Evolutionary conservation across 768 basidiomycete genomes (phyloP).

Genomic region (Lentinula edodes): DNA sequence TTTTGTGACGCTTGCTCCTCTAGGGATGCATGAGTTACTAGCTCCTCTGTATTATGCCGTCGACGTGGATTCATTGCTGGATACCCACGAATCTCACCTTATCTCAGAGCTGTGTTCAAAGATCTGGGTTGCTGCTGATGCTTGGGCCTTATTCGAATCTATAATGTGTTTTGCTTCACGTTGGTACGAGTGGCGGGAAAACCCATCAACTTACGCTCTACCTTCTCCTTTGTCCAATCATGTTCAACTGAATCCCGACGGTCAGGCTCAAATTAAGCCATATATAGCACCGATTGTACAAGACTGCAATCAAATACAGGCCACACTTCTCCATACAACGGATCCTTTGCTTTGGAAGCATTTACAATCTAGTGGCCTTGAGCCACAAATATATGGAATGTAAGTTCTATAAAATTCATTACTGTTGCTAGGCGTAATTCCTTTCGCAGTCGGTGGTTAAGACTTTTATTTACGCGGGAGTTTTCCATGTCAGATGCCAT

Average conservation of each 20-base stretch:
- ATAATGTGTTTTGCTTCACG: slow-evolving; percentile 76
- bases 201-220: slow-evolving; percentile 16
- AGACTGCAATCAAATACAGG: slow-evolving; percentile 78
- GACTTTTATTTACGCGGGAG: slow-evolving; percentile 91
- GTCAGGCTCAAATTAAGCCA: slow-evolving; percentile 48
- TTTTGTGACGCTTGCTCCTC: slow-evolving; percentile 4
- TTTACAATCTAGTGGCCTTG: slow-evolving; percentile 77
- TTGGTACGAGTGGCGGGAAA: slow-evolving; percentile 75
- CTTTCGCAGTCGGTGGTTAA: slow-evolving; percentile 76
- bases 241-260: slow-evolving; percentile 37
- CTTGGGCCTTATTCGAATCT: slow-evolving; percentile 75
- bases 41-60: slow-evolving; percentile 82
- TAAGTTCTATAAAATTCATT: slow-evolving; percentile 33
- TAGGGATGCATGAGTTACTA: slow-evolving; percentile 95
- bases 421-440: slow-evolving; percentile 9
- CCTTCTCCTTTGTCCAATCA: slow-evolving; percentile 36
- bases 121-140: slow-evolving; percentile 76
- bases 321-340: slow-evolving; percentile 60
- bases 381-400: slow-evolving; percentile 97
- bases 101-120: slow-evolving; percentile 60
- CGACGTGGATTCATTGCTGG: slow-evolving; percentile 72
- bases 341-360: slow-evolving; percentile 77
- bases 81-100: slow-evolving; percentile 19
- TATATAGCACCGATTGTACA: slow-evolving; percentile 83
- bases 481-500: slow-evolving; percentile 77